Percentiles rank a stretch among this genome's conserved stretches.
phyloP scores from a whole-genome alignment of 306 rosid genomes.

The Senna tora region DNA sequence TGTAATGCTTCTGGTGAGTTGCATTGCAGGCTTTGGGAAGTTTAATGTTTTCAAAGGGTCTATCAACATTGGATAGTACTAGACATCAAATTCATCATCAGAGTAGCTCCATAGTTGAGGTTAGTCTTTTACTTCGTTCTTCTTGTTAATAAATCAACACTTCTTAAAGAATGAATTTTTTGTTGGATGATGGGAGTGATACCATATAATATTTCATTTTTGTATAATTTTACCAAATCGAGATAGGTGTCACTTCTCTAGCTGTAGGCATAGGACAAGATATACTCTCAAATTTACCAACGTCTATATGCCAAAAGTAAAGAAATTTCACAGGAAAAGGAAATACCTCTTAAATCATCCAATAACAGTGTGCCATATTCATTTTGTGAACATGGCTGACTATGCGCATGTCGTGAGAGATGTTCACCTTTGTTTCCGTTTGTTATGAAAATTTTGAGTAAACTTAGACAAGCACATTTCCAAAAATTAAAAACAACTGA shows the following conservation, averaged over 20 bases:
- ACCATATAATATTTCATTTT: not conserved
- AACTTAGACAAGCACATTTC: too few species aligned
- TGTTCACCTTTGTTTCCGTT: too few species aligned
- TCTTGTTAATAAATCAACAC: not conserved
- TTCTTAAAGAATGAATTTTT: not conserved
- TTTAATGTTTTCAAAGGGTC: slow-evolving; percentile 38
- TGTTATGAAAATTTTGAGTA: too few species aligned
- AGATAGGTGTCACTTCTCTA: not conserved
- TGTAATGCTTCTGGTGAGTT: slow-evolving; percentile 31
- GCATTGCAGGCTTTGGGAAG: slow-evolving; percentile 56
- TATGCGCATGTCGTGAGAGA: too few species aligned
- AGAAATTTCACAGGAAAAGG: not conserved
- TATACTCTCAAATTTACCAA: not conserved
- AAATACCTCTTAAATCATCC: too few species aligned
- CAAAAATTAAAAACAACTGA: too few species aligned
- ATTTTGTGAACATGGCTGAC: too few species aligned
- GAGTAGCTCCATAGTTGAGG: slow-evolving; percentile 64
- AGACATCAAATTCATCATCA: slow-evolving; percentile 60
- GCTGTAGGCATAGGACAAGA: not conserved
- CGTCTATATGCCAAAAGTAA: not conserved
- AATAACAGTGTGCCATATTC: too few species aligned
- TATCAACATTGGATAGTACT: slow-evolving; percentile 41
- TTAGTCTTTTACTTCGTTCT: slow-evolving; percentile 21
- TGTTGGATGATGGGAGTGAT: too few species aligned
- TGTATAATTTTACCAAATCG: too few species aligned